phyloP scores from a whole-genome alignment of 2,329 filamentous ascomycete species.

The Cladophialophora chaetospira region DNA sequence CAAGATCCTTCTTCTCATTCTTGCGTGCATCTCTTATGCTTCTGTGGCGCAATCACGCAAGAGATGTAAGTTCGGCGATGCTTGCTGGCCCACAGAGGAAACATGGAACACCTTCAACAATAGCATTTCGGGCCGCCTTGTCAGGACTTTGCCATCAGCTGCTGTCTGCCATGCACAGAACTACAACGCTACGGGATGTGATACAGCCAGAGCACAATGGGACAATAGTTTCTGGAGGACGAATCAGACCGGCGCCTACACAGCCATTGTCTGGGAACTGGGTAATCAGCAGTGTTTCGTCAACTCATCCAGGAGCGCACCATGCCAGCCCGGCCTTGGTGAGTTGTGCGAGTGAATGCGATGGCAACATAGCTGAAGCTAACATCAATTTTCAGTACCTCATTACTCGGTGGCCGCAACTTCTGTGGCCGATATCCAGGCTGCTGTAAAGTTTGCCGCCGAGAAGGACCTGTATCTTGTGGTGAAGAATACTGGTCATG shows the following conservation, averaged over 20 bases:
- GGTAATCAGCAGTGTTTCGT: slow-evolving; percentile 37
- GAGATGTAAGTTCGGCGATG: slow-evolving; percentile 27
- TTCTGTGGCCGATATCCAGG: slow-evolving; percentile 21
- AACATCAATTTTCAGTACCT: slow-evolving; percentile 25
- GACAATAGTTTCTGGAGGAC: slow-evolving; percentile 35
- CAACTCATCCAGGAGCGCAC: slow-evolving; percentile 28
- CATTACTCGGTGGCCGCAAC: slow-evolving; percentile 32
- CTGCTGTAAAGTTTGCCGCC: slow-evolving; percentile 35
- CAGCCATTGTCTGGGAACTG: slow-evolving; percentile 37
- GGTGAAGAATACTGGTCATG: slow-evolving; percentile 38
- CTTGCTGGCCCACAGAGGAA: slow-evolving; percentile 40
- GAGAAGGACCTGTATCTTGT: slow-evolving; percentile 35
- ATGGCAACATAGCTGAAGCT: background rate
- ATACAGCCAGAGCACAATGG: slow-evolving; percentile 32
- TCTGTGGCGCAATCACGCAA: background rate
- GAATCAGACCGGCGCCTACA: slow-evolving; percentile 35
- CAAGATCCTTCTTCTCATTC: background rate
- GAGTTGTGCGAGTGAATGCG: background rate
- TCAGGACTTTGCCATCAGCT: slow-evolving; percentile 40
- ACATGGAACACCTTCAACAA: slow-evolving; percentile 40
- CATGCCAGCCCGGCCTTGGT: slow-evolving; percentile 34
- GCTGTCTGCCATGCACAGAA: slow-evolving; percentile 39
- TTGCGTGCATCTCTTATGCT: background rate
- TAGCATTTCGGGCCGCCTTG: slow-evolving; percentile 39
- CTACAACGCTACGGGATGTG: slow-evolving; percentile 29